Conservation (phyloP, 2,329 filamentous ascomycete genomes). For the Colletotrichum trifolii region DNA sequence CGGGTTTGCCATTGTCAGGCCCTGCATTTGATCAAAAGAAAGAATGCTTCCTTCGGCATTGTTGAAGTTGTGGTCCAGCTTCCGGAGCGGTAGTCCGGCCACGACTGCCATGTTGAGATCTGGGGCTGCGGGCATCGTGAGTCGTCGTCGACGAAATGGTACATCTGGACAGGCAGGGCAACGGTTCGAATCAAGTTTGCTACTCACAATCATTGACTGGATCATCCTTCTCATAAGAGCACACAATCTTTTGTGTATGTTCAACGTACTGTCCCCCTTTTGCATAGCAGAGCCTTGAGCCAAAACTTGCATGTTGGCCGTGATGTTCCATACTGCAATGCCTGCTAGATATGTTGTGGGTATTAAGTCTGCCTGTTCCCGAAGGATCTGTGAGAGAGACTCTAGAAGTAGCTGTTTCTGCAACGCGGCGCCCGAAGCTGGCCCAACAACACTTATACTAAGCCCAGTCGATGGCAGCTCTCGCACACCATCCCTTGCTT, state of each 20-base stretch:
- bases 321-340: background rate
- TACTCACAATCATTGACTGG: too few relatives aligned
- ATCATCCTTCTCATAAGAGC: too few relatives aligned
- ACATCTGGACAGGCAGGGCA: too few relatives aligned
- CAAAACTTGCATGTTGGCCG: background rate
- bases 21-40: slow-evolving; percentile 38
- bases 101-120: background rate
- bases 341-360: background rate
- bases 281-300: background rate
- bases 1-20: slow-evolving; percentile 35
- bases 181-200: too few relatives aligned
- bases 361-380: background rate
- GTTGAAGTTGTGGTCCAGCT: slow-evolving; percentile 41
- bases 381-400: background rate
- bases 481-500: background rate
- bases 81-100: slow-evolving; percentile 15
- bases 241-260: too few relatives aligned
- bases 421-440: background rate
- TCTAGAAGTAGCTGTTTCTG: background rate
- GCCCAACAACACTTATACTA: background rate
- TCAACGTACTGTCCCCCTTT: background rate
- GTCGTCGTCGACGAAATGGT: too few relatives aligned
- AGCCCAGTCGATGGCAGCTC: background rate
- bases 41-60: slow-evolving; percentile 40
- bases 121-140: background rate